Evolutionary conservation across 495 filamentous ascomycete species (phyloP).

Genomic region (Cairneyella variabilis): DNA sequence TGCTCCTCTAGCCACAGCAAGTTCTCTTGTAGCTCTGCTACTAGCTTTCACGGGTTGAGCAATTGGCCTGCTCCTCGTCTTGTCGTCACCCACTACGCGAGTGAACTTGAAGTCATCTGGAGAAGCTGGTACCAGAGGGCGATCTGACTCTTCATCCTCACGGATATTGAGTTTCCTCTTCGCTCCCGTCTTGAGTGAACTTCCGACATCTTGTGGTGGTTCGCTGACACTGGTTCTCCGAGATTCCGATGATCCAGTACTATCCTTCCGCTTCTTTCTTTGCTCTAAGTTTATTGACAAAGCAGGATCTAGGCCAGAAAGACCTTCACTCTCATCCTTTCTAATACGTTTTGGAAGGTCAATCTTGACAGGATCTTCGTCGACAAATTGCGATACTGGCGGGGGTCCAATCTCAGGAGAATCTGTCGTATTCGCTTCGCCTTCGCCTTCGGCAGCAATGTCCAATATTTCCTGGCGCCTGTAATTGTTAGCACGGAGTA

Average conservation of each 20-base stretch:
- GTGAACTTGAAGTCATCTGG: slow-evolving; percentile 48
- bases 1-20: slow-evolving; percentile 21
- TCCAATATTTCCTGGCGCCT: slow-evolving; percentile 44
- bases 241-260: slow-evolving; percentile 20
- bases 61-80: neutral
- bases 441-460: slow-evolving; percentile 27
- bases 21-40: slow-evolving; percentile 14
- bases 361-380: slow-evolving; percentile 58
- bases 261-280: slow-evolving; percentile 46
- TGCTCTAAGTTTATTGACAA: slow-evolving; percentile 47
- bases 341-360: slow-evolving; percentile 31
- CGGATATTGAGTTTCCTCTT: slow-evolving; percentile 60
- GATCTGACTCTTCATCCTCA: slow-evolving; percentile 44
- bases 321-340: slow-evolving; percentile 18
- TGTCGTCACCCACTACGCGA: slow-evolving; percentile 14
- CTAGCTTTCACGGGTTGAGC: slow-evolving; percentile 21
- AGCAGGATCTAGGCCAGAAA: slow-evolving; percentile 17
- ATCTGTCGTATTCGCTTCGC: slow-evolving; percentile 43
- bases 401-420: slow-evolving; percentile 67
- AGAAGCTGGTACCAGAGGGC: slow-evolving; percentile 15
- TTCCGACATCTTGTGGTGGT: neutral
- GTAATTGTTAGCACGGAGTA: slow-evolving; percentile 24
- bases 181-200: slow-evolving; percentile 42
- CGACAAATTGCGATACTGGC: slow-evolving; percentile 58
- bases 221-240: slow-evolving; percentile 1